Evolutionary conservation across 1,284 basidiomycete species (phyloP), one percentile per base, ranked within the genome.

Genomic region (Mycena citricolor): DNA sequence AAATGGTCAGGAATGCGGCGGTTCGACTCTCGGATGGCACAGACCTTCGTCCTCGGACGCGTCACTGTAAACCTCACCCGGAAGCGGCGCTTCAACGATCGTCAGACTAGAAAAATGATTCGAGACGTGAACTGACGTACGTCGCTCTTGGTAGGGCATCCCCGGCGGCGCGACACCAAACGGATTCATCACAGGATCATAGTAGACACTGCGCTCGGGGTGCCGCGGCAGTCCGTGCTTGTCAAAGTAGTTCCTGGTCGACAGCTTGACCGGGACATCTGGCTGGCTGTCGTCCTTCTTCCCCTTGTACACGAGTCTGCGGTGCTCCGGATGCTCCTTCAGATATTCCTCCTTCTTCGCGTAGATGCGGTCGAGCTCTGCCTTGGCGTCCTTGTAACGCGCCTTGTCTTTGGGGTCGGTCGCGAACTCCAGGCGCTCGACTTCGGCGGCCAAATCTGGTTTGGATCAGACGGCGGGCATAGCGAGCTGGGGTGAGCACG

Each of bases 131-230:
- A 21, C 20, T 26, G 34, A 73, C 86, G 66, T 56, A 92, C 89
- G 76, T 68, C 86, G 74, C 61, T 97, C 92, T 37, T 80, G 68
- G 63, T 97, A 97, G 8, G 90, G 92, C 93, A 97, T 91, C 7
- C 94, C 94, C 8, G 94, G 94, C 16, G 94, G 94, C 16, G 94
- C 83, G n/a, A 93, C 90, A 20, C 94, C 94, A 61, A 78, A 94
- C 6, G 93, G 92, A 62, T 98, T 98, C 78, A 95, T 86, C 39
- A 92, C 77, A 25, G 89, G 78, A 57, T 98, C 90, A 65, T 93
- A 97, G 64, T 97, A 97, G 31, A 94, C 74, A 65, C 90, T 94
- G 55, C 90, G 74, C 59, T 90, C 90, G 11, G 91, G 91, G 66
- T 91, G 88, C 44, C 84, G 73, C 51, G 90, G 84, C 37, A 90